Evolutionary conservation across 202 grass and related monocot genomes (phyloP), one percentile per base, ranked within the genome.

Genomic region (Elaeis oleifera): DNA sequence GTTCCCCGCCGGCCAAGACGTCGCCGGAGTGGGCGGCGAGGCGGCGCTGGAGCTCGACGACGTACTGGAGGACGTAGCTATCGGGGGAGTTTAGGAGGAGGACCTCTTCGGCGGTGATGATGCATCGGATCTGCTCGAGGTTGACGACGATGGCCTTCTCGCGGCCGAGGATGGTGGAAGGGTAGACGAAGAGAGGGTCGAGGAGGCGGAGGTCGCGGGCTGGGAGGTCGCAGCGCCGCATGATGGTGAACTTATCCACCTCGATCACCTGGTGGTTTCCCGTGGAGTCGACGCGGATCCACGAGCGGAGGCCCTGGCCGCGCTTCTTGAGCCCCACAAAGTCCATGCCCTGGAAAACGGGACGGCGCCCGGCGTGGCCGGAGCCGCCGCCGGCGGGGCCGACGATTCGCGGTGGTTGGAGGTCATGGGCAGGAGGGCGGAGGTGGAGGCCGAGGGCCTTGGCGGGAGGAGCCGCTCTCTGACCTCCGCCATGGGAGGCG

Each of bases 71-170:
- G 61, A 99, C 88, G 68, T 78, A 92, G 66, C 76, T 81, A 58
- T 99, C 94, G n/a, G 92, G 80, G 6, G 94, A 99, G 73, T 92
- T 99, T 58, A 97, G 81, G 18, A 92, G 75, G 24, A 97, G 84
- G 29, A 97, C 84, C 82, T 97, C 94, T 17, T 97, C 94, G 4
- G 94, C 94, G 58, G 88, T 92, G 72, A 97, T 97, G 44, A 97
- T 90, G 74, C 94, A 97, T 0, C 94, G 75, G 79, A 97, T 97
- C 74, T 97, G 88, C 82, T 97, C 94, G n/a, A 97, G 80, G 69
- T 97, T 97, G 57, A 97, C 94, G 52, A 97, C 94, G 68, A 97
- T 92, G 68, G 94, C 94, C 68, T 79, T 81, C 87, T 97, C 94
- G 14, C 94, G 72, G 50, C 94, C 88, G 2, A 99, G 88, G 61